Evolutionary conservation across 257 asterid species (phyloP), one percentile per base, ranked within the genome.

Genomic region (Thymus mandschuricus): DNA sequence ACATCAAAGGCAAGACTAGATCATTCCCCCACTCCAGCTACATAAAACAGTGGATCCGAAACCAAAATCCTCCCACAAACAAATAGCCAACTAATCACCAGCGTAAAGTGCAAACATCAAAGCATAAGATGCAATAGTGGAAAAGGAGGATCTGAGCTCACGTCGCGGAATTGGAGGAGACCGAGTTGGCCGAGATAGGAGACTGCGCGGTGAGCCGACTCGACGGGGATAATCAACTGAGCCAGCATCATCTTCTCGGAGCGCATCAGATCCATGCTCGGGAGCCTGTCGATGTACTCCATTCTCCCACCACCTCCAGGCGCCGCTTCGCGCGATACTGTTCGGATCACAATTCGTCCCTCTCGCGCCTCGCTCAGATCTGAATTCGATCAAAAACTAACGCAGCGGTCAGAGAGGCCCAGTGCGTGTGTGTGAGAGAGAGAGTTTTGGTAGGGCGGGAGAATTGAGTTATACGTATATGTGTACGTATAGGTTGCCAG

Each of bases 261-360:
- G 76, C 98, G 97, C 98, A 94, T 91, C 97, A 94, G 96, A 91
- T 91, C 98, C 97, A 94, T 94, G 70, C 82, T 72, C 61, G 98
- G 95, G 79, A 94, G 81, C 63, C 83, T 91, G 74, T 84, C 83
- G 63, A 91, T 77, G 84, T 75, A 86, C 88, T 87, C 94, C 98
- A 93, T 94, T 81, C 72, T 79, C 79, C 84, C 75, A 83, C 83
- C 77, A 78, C 86, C 81, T 44, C 46, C 27, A 28, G 35, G 58
- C 52, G 68, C 30, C 74, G 45, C 59, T 60, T 64, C 10, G 55
- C 5, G 29, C 46, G 34, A 62, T 72, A 33, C 45, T 45, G 61
- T 50, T 43, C 60, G 56, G 81, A 76, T 80, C 84, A 73, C 60
- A 59, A 54, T 64, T 63, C 64, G 60, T 46, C 68, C 49, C 55